phyloP scores from a whole-genome alignment of 2,329 filamentous ascomycete species.

The Zarea fungicola region DNA sequence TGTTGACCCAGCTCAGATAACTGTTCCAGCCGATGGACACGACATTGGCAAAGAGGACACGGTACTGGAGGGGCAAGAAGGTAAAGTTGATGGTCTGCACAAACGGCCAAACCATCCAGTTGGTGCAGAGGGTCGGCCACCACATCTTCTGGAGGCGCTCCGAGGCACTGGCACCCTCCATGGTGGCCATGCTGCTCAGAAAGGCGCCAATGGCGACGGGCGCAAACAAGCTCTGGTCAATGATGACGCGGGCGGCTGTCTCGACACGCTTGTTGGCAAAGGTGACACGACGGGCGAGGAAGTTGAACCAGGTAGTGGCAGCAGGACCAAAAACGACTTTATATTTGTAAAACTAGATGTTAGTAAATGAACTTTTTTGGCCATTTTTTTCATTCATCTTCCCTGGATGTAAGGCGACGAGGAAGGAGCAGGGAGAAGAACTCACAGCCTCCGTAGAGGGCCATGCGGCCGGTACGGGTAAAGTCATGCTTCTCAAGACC shows the following conservation, averaged over 20 bases:
- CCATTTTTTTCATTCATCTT: not conserved
- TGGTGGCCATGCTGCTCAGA: conserved; percentile 74
- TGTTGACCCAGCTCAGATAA: conserved; percentile 59
- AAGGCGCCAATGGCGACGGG: conserved; percentile 79
- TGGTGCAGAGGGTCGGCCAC: conserved; percentile 66
- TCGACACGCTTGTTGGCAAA: conserved; percentile 62
- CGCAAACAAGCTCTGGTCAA: conserved; percentile 79
- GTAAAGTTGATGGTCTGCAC: conserved; percentile 87
- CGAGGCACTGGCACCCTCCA: conserved; percentile 58
- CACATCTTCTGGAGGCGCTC: conserved; percentile 72
- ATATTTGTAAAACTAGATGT: not conserved
- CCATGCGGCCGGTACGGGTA: conserved; percentile 70
- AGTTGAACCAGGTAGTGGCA: conserved; percentile 79
- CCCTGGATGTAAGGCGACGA: not conserved
- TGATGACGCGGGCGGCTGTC: conserved; percentile 69
- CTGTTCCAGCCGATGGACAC: conserved; percentile 65
- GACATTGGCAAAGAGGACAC: conserved; percentile 81
- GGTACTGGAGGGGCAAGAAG: conserved; percentile 75
- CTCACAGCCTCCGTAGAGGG: conserved; percentile 70
- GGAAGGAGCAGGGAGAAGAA: conserved; percentile 17
- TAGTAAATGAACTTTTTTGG: not conserved
- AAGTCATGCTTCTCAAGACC: conserved; percentile 72
- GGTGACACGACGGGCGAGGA: conserved; percentile 66
- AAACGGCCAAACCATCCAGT: conserved; percentile 82
- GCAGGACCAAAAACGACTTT: conserved; percentile 78